These are phyloP conservation scores for Raffaelea deltoideospora DNA, from an alignment of 2,329 filamentous ascomycete species.

Conservation along the genomic window DNA sequence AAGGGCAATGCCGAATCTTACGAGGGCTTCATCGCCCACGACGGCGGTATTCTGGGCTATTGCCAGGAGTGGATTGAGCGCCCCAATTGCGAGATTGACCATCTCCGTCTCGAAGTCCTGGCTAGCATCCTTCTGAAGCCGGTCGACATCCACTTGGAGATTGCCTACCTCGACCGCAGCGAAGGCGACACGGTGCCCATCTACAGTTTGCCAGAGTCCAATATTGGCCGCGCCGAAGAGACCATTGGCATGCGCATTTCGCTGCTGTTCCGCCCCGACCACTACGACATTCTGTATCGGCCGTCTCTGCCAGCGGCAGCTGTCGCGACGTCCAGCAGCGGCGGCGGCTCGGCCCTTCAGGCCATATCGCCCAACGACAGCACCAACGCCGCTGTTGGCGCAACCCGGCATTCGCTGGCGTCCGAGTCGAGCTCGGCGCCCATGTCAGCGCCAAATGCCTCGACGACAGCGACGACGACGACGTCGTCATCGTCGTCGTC, in stretches of 20 bases:
- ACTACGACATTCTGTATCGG: constrained; percentile 83
- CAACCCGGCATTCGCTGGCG: too few relatives aligned
- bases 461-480: too few relatives aligned
- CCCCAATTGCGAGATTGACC: constrained; percentile 71
- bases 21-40: constrained; percentile 52
- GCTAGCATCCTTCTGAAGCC: constrained; percentile 67
- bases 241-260: constrained; percentile 36
- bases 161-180: constrained; percentile 83
- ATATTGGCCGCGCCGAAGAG: constrained; percentile 27
- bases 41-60: constrained; percentile 48
- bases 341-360: too few relatives aligned
- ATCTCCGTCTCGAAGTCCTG: constrained; percentile 67
- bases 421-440: too few relatives aligned
- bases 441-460: too few relatives aligned
- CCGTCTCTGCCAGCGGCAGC: constrained; percentile 8
- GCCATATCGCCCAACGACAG: too few relatives aligned
- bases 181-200: constrained; percentile 61
- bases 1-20: constrained; percentile 58
- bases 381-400: too few relatives aligned
- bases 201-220: constrained; percentile 46
- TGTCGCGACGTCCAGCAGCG: too few relatives aligned
- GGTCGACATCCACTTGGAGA: constrained; percentile 65
- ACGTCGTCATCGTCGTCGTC: too few relatives aligned
- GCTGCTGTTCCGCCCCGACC: constrained; percentile 55
- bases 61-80: constrained; percentile 58